Evolutionary conservation across 192 early-diverging fungal genomes (phyloP).

Genomic region (Thamnidium elegans): DNA sequence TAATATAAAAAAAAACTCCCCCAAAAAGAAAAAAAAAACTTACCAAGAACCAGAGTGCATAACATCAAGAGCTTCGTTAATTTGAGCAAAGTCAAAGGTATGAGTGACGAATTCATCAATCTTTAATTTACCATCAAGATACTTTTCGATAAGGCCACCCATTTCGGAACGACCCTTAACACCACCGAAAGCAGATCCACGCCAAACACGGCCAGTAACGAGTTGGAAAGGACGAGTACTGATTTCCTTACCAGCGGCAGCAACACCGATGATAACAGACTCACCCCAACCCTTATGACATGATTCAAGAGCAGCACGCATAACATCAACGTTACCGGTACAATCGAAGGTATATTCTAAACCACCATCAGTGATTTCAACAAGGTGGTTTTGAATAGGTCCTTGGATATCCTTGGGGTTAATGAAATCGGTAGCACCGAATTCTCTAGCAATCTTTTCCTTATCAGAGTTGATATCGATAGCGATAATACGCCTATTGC

Average conservation of each 20-base stretch:
- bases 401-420: conserved; percentile 82
- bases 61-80: conserved; percentile 90
- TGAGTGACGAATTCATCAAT: conserved; percentile 92
- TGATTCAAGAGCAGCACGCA: conserved; percentile 94
- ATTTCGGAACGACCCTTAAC: conserved; percentile 93
- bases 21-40: neutral
- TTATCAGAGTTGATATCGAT: conserved; percentile 89
- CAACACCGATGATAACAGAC: conserved; percentile 89
- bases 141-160: conserved; percentile 83
- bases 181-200: conserved; percentile 95
- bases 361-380: conserved; percentile 92
- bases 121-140: conserved; percentile 79
- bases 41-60: conserved; percentile 80
- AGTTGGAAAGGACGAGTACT: conserved; percentile 94
- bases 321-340: conserved; percentile 87
- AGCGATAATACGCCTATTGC: conserved; percentile 74
- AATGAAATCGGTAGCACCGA: conserved; percentile 87
- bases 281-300: conserved; percentile 93
- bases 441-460: conserved; percentile 71
- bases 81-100: conserved; percentile 73
- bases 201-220: conserved; percentile 95
- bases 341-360: conserved; percentile 97
- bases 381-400: conserved; percentile 78
- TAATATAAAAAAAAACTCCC: neutral
- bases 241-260: conserved; percentile 90